Evolutionary conservation across 176 grass and related monocot genomes (phyloP).

Genomic region (Paspalum notatum): DNA sequence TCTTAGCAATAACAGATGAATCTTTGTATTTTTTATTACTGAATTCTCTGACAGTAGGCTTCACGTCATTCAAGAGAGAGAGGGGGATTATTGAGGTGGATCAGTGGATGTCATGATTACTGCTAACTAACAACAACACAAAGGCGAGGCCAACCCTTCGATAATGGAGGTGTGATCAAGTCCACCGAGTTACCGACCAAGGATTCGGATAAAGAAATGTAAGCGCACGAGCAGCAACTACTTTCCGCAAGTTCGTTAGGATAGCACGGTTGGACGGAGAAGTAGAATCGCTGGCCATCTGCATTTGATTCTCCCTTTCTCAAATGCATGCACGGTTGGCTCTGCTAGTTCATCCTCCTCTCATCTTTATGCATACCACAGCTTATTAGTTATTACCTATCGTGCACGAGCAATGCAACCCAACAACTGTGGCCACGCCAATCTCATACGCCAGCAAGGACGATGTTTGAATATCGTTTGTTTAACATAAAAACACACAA

Average conservation of each 20-base stretch:
- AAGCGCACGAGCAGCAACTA: not conserved
- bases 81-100: not conserved
- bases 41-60: not conserved
- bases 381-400: conserved; percentile 20
- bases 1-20: too few relatives aligned
- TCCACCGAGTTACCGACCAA: not conserved
- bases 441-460: not conserved
- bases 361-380: not conserved
- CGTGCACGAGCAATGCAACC: not conserved
- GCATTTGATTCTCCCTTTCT: not conserved
- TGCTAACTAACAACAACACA: not conserved
- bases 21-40: too few relatives aligned
- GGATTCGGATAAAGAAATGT: conserved; percentile 6
- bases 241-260: not conserved
- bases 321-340: not conserved
- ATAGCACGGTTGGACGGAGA: not conserved
- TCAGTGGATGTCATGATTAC: not conserved
- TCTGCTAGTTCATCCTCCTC: not conserved
- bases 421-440: too few relatives aligned
- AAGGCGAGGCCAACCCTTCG: not conserved
- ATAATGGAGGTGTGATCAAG: conserved; percentile 4
- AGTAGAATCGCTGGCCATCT: not conserved
- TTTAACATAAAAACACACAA: not conserved
- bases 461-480: not conserved
- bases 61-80: not conserved